phyloP scores from a whole-genome alignment of 2,329 filamentous ascomycete species.

The Clarireedia monteithiana region DNA sequence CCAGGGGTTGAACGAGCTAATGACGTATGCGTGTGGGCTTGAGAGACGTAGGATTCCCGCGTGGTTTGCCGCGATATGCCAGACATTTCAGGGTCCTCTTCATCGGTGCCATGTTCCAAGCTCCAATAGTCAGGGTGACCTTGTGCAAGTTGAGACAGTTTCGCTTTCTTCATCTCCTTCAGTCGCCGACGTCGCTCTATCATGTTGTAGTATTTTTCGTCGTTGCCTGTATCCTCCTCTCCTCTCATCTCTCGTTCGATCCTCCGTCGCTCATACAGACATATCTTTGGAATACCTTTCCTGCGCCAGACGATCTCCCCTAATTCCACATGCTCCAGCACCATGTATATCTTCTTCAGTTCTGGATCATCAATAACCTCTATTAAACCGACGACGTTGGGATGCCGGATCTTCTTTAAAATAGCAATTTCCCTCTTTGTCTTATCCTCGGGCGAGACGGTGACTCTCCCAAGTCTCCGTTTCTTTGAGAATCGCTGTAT shows the following conservation, averaged over 20 bases:
- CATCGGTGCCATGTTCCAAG: conserved; percentile 64
- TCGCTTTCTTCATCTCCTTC: conserved; percentile 50
- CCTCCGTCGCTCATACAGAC: conserved; percentile 71
- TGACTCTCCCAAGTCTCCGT: conserved; percentile 79
- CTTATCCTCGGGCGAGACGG: conserved; percentile 62
- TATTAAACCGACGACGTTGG: conserved; percentile 90
- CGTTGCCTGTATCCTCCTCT: conserved; percentile 47
- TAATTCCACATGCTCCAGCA: conserved; percentile 88
- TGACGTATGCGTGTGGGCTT: conserved; percentile 12
- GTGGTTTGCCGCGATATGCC: conserved; percentile 22
- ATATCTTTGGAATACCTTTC: conserved; percentile 77
- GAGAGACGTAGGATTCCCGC: conserved; percentile 19
- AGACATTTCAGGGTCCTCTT: conserved; percentile 36
- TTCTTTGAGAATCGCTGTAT: conserved; percentile 94
- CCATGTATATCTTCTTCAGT: conserved; percentile 96
- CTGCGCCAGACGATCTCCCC: conserved; percentile 93
- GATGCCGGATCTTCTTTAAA: conserved; percentile 93
- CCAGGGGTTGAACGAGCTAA: conserved; percentile 23
- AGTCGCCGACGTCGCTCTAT: conserved; percentile 50
- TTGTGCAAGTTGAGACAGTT: conserved; percentile 40
- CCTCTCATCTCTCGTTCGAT: conserved; percentile 65
- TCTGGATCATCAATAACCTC: conserved; percentile 98
- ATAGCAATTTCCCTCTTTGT: conserved; percentile 96
- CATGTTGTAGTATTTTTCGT: conserved; percentile 51
- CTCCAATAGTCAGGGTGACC: conserved; percentile 67